Percentiles rank a stretch among this genome's conserved stretches.
phyloP scores from a whole-genome alignment of 2,329 filamentous ascomycete genomes.

The Apiospora sp. region DNA sequence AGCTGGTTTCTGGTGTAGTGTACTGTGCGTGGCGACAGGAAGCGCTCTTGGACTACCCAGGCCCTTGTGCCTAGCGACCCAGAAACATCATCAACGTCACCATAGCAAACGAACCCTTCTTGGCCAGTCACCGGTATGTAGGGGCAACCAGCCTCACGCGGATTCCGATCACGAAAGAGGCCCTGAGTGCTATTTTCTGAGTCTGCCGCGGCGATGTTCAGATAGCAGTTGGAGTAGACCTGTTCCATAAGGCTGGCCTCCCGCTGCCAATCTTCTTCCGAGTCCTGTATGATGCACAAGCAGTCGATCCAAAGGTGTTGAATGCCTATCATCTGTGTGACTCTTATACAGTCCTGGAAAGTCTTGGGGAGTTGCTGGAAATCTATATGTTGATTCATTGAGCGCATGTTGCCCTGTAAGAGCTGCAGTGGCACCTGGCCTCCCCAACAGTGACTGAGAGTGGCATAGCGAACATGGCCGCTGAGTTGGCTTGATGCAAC shows the following conservation, averaged over 20 bases:
- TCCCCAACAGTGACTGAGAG: constrained; percentile 25
- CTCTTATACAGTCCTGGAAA: constrained; percentile 22
- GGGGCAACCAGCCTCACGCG: background rate
- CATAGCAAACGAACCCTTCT: background rate
- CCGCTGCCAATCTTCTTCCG: constrained; percentile 23
- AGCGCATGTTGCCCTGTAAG: background rate
- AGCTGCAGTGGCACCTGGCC: background rate
- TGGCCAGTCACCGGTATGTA: background rate
- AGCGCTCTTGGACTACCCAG: constrained; percentile 17
- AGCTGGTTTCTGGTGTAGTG: background rate
- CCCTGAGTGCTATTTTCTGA: background rate
- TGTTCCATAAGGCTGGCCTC: constrained; percentile 23
- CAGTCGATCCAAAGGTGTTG: constrained; percentile 29
- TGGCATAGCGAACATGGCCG: background rate
- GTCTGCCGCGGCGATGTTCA: constrained; percentile 22
- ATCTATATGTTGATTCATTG: background rate
- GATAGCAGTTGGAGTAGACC: constrained; percentile 18
- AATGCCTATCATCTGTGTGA: constrained; percentile 10
- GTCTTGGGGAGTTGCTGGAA: constrained; percentile 5
- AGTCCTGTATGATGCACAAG: constrained; percentile 28
- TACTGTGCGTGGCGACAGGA: background rate
- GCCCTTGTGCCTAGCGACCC: background rate
- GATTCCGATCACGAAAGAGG: background rate
- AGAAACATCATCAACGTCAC: background rate
- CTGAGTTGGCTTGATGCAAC: background rate